Base-by-base conservation (phyloP, 768 basidiomycete genomes). In the Suillus lakei region DNA sequence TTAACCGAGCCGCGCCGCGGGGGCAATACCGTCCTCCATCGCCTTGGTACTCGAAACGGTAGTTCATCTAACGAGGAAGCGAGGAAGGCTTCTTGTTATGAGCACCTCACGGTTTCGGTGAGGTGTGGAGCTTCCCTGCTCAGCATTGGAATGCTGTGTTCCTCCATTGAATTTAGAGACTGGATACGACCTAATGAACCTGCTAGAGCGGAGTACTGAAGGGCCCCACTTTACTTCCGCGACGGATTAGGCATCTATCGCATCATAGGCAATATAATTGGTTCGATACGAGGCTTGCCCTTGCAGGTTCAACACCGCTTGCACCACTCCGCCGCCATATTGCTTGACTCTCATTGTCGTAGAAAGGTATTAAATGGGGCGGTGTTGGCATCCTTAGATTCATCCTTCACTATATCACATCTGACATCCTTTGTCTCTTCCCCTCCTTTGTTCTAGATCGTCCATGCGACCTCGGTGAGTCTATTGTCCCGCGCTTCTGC, bases 1-100 rank as follows among this genome's bases (percentile, higher is more conserved):
- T 38, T 39, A 59, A 10, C 56, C 56, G 56, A 59, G 56, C 56
- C 56, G 56, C 56, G 38, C 56, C 56, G 56, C 56, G 56, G 56
- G 5, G 26, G 38, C 56, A 59, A 59, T 59, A 23, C 55, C 8
- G 16, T 18, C 5, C 26, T 38, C 16, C 38, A 28, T 59, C 56
- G 16, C 18, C 38, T 39, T 39, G 38, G 56, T 13, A 28, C 56
- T 28, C 18, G 26, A 59, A 59, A 15, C 38, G 55, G 38, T 41
- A 26, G 38, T 28, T 26, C 38, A 59, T 59, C 38, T 59, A 39
- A 26, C 56, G 26, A 59, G 38, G 55, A 56, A 58, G 56, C 55
- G 55, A 56, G 41, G 15, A 59, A 39, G 38, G 38, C 56, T 28
- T 59, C 38, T 39, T 41, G 38, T 39, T 39, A 59, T 41, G 56